Conservation (phyloP, 2,329 filamentous ascomycete genomes). For the Xylaria sp. region DNA sequence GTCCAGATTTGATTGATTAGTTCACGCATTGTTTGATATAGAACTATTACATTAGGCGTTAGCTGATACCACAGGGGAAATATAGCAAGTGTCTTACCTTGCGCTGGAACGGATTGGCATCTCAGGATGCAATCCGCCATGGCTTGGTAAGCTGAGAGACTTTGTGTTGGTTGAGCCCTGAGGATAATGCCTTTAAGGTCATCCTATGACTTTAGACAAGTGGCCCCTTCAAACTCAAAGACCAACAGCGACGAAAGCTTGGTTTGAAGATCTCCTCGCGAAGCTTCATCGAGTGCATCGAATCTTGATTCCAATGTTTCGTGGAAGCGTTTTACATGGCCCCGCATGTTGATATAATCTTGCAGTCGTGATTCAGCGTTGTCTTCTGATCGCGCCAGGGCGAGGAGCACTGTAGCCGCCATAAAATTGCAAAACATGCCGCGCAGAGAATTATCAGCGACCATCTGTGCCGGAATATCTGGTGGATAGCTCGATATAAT, state of each 20-base stretch:
- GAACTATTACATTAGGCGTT: slow-evolving; percentile 50
- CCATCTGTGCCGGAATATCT: slow-evolving; percentile 54
- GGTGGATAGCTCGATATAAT: slow-evolving; percentile 63
- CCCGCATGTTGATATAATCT: slow-evolving; percentile 69
- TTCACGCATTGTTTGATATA: slow-evolving; percentile 67
- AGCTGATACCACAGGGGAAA: background rate
- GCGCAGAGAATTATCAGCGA: slow-evolving; percentile 65
- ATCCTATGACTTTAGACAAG: slow-evolving; percentile 74
- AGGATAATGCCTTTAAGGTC: slow-evolving; percentile 69
- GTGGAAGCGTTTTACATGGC: slow-evolving; percentile 70
- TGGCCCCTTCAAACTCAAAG: slow-evolving; percentile 82
- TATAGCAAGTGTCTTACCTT: slow-evolving; percentile 53
- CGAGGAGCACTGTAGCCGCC: slow-evolving; percentile 60
- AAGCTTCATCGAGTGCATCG: slow-evolving; percentile 54
- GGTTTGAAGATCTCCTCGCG: slow-evolving; percentile 62
- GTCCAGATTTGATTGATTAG: slow-evolving; percentile 76
- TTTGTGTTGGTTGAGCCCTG: slow-evolving; percentile 57
- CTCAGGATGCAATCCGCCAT: slow-evolving; percentile 74
- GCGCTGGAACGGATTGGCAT: slow-evolving; percentile 58
- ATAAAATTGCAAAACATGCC: slow-evolving; percentile 78
- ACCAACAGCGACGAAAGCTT: slow-evolving; percentile 75
- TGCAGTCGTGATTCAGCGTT: slow-evolving; percentile 63
- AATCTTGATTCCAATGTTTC: slow-evolving; percentile 53
- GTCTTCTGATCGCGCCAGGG: slow-evolving; percentile 63
- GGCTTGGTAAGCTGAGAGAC: slow-evolving; percentile 63